These are phyloP conservation scores for Gentiana macrophylla DNA, from an alignment of 257 asterid species.

Conservation along the genomic window DNA sequence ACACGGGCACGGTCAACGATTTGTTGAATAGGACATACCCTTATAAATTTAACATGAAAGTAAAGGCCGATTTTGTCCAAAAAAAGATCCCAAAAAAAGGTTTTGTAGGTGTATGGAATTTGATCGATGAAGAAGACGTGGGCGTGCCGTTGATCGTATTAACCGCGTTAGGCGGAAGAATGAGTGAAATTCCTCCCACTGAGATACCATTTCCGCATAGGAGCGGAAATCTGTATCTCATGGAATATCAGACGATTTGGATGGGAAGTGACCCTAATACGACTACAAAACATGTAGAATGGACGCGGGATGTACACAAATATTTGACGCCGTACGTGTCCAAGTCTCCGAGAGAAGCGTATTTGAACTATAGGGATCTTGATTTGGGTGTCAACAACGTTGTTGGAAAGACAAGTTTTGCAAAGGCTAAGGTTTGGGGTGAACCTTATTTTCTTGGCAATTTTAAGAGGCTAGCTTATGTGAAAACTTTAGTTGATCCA, in stretches of 20 bases:
- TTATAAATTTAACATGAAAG: slow-evolving; percentile 15
- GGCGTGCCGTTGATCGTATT: slow-evolving; percentile 16
- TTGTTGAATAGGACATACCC: slow-evolving; percentile 13
- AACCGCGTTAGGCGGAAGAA: slow-evolving; percentile 19
- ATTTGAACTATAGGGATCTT: slow-evolving; percentile 1
- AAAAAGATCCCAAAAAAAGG: slow-evolving; percentile 8
- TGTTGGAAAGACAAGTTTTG: slow-evolving; percentile 1
- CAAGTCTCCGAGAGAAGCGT: slow-evolving; percentile 7
- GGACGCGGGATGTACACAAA: slow-evolving; percentile 10
- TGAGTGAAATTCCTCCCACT: slow-evolving; percentile 9
- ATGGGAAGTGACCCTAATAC: neutral
- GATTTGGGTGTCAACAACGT: neutral
- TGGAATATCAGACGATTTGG: slow-evolving; percentile 21
- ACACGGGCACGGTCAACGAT: slow-evolving; percentile 1
- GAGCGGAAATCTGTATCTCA: slow-evolving; percentile 17
- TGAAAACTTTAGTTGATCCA: slow-evolving; percentile 16
- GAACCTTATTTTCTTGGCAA: slow-evolving; percentile 12
- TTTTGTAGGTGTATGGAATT: slow-evolving; percentile 11
- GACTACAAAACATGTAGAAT: slow-evolving; percentile 1
- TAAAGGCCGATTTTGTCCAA: slow-evolving; percentile 19
- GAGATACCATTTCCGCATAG: slow-evolving; percentile 24
- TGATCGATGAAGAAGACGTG: slow-evolving; percentile 8
- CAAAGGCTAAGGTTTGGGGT: slow-evolving; percentile 14
- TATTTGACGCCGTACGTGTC: slow-evolving; percentile 20
- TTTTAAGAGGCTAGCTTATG: slow-evolving; percentile 13